phyloP scores from a whole-genome alignment of 2,329 filamentous ascomycete species.

The Tolypocladium endophyticum region DNA sequence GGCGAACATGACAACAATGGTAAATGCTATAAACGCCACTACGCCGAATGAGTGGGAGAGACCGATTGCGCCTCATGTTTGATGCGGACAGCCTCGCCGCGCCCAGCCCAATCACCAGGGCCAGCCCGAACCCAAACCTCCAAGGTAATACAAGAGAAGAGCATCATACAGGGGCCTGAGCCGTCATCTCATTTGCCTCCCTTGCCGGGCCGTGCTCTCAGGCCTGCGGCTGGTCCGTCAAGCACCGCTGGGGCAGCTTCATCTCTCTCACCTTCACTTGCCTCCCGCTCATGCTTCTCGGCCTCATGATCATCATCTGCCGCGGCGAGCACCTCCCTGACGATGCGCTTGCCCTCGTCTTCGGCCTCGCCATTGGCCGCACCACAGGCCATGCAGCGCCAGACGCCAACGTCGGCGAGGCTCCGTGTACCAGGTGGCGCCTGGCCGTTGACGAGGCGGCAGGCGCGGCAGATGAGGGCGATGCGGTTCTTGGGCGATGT shows the following conservation, averaged over 20 bases:
- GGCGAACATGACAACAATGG: not conserved
- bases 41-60: not conserved
- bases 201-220: not conserved
- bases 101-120: not conserved
- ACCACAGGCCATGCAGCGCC: slow-evolving; percentile 83
- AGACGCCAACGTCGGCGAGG: slow-evolving; percentile 70
- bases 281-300: slow-evolving; percentile 6
- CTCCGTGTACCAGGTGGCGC: slow-evolving; percentile 76
- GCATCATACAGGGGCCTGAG: not conserved
- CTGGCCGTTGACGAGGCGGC: slow-evolving; percentile 87
- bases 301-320: slow-evolving; percentile 6
- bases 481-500: slow-evolving; percentile 84
- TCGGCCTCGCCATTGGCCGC: slow-evolving; percentile 72
- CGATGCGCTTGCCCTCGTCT: slow-evolving; percentile 62
- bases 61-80: not conserved
- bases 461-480: slow-evolving; percentile 72
- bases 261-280: not conserved
- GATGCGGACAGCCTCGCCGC: not conserved
- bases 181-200: not conserved
- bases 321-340: slow-evolving; percentile 47
- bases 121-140: not conserved
- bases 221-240: not conserved
- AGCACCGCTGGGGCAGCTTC: not conserved
- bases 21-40: too few relatives aligned
- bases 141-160: too few relatives aligned